Base-by-base conservation (phyloP, 345 rosid genomes). In the Pugionium dolabratum region DNA sequence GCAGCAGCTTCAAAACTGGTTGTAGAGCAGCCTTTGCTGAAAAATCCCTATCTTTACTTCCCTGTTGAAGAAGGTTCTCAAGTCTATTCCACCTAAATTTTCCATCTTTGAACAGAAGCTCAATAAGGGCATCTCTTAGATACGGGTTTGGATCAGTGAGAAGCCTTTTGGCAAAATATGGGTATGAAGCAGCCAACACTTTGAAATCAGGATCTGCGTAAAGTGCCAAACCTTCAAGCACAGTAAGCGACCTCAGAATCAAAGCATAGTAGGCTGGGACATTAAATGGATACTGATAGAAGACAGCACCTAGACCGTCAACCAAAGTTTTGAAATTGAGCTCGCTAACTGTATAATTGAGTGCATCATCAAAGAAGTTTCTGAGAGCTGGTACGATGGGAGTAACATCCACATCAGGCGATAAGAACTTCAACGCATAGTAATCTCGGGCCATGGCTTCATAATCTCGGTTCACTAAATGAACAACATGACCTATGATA, bases 401-500 rank as follows among this genome's bases (percentile, higher is more conserved):
- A 66, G 97, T 78, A 64, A 93, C 96, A 47, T 93, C 98, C 4
- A 93, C 97, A 74, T 93, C 99, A 59, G 80, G 80, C 0, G 97
- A 78, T 65, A 93, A 70, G 79, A 93, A 93, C 69, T 88, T 82
- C 70, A 93, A 72, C 64, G 87, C 95, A 71, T 93, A 86, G 71
- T 90, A 93, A 77, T 93, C 99, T 67, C 80, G 83, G 36, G 99
- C 97, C 99, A 93, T 93, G 62, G 99, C 97, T 76, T 90, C 97
- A 66, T 93, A 90, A 74, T 93, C 99, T 57, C 99, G 79, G 82
- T 90, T 93, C 18, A 93, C 99, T 81, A 93, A 70, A 82, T 93
- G 99, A 71, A 87, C 94, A 60, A 87, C 86, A 64, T 87, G 94
- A 45, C 99, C 99, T 32, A 93, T 90, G 39, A 93, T 93, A 9